These are phyloP conservation scores for Skeletonema tropicum DNA, from an alignment of 108 stramenopile species.

Conservation along the genomic window DNA sequence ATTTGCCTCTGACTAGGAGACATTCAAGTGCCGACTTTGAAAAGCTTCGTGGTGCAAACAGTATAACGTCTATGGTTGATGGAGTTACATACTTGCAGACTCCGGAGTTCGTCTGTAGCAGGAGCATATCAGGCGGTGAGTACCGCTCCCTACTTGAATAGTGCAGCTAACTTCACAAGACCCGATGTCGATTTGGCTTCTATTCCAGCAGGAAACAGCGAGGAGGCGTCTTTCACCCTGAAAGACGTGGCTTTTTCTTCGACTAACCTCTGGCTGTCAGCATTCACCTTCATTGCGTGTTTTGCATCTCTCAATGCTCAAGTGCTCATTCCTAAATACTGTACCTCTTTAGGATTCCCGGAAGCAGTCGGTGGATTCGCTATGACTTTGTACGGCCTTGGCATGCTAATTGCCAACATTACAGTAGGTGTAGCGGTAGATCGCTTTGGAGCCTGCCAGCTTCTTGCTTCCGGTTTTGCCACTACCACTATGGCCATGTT, in stretches of 20 bases:
- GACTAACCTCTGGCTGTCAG: slow-evolving; percentile 5
- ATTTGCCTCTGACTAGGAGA: neutral
- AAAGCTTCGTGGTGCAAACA: neutral
- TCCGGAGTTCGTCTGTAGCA: neutral
- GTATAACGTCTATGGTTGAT: neutral
- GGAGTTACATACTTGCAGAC: neutral
- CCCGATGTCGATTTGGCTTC: neutral
- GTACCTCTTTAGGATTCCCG: slow-evolving; percentile 1
- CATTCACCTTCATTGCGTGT: slow-evolving; percentile 15
- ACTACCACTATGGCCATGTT: slow-evolving; percentile 3
- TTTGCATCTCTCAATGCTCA: slow-evolving; percentile 15
- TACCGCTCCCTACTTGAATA: neutral
- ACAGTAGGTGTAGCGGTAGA: slow-evolving; percentile 2
- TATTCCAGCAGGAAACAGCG: neutral
- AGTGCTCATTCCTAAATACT: slow-evolving; percentile 14
- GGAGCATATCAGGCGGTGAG: slow-evolving; percentile 2
- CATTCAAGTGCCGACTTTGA: neutral
- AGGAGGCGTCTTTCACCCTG: neutral
- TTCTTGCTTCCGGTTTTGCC: neutral
- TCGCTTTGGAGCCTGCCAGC: slow-evolving; percentile 1
- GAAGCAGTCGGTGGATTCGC: neutral
- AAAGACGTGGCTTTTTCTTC: slow-evolving; percentile 7
- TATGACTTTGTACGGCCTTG: slow-evolving; percentile 8
- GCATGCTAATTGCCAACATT: slow-evolving; percentile 4
- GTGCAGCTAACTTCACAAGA: neutral